Conservation (phyloP, 352 stramenopile species). For the Globisporangium radiosum region DNA sequence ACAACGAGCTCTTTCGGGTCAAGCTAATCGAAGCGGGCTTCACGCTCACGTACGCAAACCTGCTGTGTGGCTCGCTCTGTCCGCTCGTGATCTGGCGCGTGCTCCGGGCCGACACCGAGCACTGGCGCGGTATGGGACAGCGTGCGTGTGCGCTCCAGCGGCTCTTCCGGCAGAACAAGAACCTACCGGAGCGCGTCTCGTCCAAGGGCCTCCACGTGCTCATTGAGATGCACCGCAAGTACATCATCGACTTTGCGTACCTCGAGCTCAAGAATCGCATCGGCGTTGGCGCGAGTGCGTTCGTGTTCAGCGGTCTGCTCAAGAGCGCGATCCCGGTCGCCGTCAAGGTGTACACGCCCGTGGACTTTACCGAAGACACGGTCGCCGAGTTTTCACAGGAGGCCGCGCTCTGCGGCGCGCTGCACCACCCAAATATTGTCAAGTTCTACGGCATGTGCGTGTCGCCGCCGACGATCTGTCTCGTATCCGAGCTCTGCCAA, state of each 20-base stretch:
- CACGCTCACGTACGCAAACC: slow-evolving; percentile 53
- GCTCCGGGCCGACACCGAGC: slow-evolving; percentile 45
- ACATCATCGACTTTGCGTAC: slow-evolving; percentile 67
- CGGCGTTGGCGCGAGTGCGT: slow-evolving; percentile 36
- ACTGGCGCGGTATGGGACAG: slow-evolving; percentile 51
- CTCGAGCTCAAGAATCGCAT: slow-evolving; percentile 47
- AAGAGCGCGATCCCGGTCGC: slow-evolving; percentile 43
- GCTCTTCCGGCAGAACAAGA: slow-evolving; percentile 38
- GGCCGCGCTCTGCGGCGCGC: slow-evolving; percentile 41
- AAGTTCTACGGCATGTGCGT: slow-evolving; percentile 62
- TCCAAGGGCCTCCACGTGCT: slow-evolving; percentile 54
- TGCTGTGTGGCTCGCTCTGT: slow-evolving; percentile 42
- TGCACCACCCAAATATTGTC: slow-evolving; percentile 61
- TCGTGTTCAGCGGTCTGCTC: slow-evolving; percentile 45
- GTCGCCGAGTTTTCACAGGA: slow-evolving; percentile 56
- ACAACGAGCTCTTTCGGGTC: slow-evolving; percentile 48
- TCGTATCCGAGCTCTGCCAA: slow-evolving; percentile 64
- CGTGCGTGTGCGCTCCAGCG: slow-evolving; percentile 34
- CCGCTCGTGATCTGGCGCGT: slow-evolving; percentile 62
- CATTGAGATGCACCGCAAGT: slow-evolving; percentile 69
- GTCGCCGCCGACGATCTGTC: slow-evolving; percentile 52
- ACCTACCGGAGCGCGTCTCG: slow-evolving; percentile 40
- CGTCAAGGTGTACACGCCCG: slow-evolving; percentile 66
- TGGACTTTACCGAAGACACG: slow-evolving; percentile 49
- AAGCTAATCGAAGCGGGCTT: slow-evolving; percentile 43